Base-by-base conservation (phyloP, 169 alveolate species). In the Ichthyophthirius multifiliis region DNA sequence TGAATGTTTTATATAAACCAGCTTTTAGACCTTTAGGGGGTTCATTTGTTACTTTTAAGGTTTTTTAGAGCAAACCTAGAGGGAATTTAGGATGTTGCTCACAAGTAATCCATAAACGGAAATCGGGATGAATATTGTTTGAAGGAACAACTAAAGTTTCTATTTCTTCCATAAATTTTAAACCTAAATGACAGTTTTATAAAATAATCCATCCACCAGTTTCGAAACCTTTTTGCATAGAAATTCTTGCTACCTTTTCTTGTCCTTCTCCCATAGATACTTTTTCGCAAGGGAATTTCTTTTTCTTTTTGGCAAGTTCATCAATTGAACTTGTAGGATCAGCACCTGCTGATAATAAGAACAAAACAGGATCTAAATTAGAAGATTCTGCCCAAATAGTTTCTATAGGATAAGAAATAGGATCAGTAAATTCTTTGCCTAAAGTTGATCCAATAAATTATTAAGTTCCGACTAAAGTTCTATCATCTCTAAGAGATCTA, bases 191-290 rank as follows among this genome's bases (percentile, higher is more conserved):
- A 71, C 98, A 96, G 88, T 97, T 97, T 83, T 97, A 98, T 84
- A 97, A 86, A 43, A 96, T 96, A 63, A 97, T 97, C 99, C 99
- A 97, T 75, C 95, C 95, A 74, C 99, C 99, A 30, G 96, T 84
- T 41, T 94, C 84, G 87, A 96, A 95, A 64, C 98, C 97, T 62
- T 86, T 89, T 83, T 94, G 91, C 77, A 96, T 95, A 65, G 90
- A 93, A 62, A 94, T 96, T 45, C 91, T 83, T 13, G 99, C 99
- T 27, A 96, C 94, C 63, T 89, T 93, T 79, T 96, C 98, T 83
- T 94, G 97, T 47, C 98, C 99, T 89, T 97, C 99, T 37, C 99
- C 99, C 99, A 97, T 96, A 44, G 98, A 95, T 32, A 97, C 97
- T 83, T 95, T 95, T 80, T 95, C 98, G 5, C 96, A 94, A 30